These are phyloP conservation scores for Rubia tinctorum DNA, from an alignment of 305 asterid species.

Conservation along the genomic window DNA sequence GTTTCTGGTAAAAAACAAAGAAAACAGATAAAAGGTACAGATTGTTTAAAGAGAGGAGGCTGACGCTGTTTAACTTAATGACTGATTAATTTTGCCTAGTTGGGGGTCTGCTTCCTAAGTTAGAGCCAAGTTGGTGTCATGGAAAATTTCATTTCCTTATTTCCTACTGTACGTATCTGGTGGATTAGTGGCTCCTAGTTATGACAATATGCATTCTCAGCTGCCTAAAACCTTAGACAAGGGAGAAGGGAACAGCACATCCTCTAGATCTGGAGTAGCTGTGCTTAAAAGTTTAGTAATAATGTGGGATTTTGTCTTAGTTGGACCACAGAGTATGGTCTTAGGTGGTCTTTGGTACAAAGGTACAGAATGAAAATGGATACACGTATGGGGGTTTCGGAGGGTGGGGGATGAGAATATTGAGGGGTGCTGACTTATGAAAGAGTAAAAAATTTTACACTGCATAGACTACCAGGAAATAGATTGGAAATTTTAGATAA, in stretches of 20 bases:
- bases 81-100: background rate
- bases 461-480: too few relatives aligned
- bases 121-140: background rate
- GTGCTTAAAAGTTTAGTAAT: background rate
- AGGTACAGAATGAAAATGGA: background rate
- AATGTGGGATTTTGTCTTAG: too few relatives aligned
- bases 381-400: too few relatives aligned
- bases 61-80: background rate
- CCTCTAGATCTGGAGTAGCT: background rate
- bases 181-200: background rate
- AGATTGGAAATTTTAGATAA: too few relatives aligned
- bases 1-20: background rate
- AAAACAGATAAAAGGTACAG: background rate
- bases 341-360: background rate
- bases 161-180: background rate
- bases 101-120: background rate
- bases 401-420: too few relatives aligned
- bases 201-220: background rate
- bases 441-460: too few relatives aligned
- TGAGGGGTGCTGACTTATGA: too few relatives aligned
- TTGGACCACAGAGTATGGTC: background rate
- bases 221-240: background rate
- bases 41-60: background rate
- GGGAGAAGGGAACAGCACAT: background rate
- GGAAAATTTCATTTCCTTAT: background rate